phyloP scores from a whole-genome alignment of 1,284 basidiomycete genomes.

The Athelia psychrophila region DNA sequence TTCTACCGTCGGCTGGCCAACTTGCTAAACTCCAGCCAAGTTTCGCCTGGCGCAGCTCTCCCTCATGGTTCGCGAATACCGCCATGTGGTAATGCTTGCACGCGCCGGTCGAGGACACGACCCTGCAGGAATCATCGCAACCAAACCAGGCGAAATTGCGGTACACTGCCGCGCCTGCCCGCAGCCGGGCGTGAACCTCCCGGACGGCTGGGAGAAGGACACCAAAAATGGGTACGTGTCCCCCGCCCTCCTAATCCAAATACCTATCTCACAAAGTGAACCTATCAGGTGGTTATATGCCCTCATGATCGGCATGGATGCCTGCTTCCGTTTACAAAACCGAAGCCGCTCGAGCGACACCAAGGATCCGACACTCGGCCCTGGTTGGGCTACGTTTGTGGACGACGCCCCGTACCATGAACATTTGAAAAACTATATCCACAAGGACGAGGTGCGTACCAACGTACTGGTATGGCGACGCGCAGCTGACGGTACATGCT shows the following conservation, averaged over 20 bases:
- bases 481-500: not conserved
- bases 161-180: conserved; percentile 21
- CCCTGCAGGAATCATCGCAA: conserved; percentile 4
- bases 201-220: conserved; percentile 12
- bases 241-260: not conserved
- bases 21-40: not conserved
- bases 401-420: not conserved
- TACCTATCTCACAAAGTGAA: conserved; percentile 3
- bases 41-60: conserved; percentile 12
- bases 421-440: conserved; percentile 2
- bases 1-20: not conserved
- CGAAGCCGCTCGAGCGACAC: conserved; percentile 5
- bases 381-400: conserved; percentile 17
- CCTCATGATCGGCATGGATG: conserved; percentile 15
- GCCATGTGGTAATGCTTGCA: conserved; percentile 11
- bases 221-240: not conserved
- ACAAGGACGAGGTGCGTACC: conserved; percentile 17
- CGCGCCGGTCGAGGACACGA: conserved; percentile 15
- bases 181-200: conserved; percentile 19
- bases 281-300: conserved; percentile 6
- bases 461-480: conserved; percentile 9
- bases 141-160: conserved; percentile 15
- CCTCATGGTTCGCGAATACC: conserved; percentile 11
- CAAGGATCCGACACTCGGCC: conserved; percentile 13
- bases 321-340: conserved; percentile 18